Conservation (phyloP, 805 yeast genomes). For the Candida manassasensis region DNA sequence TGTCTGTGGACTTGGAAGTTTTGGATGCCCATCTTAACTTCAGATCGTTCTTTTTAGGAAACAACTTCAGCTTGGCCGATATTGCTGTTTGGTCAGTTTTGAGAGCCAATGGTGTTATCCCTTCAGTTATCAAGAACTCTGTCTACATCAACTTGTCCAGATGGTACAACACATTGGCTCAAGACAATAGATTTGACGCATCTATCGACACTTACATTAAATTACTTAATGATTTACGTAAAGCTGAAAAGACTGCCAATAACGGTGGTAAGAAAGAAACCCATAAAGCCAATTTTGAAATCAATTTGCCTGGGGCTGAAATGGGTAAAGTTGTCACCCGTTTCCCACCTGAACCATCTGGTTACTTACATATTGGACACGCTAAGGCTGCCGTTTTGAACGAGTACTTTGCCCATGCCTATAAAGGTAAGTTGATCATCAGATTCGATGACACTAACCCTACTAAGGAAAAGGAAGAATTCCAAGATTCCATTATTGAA, state of each 20-base stretch:
- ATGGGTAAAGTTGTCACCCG: conserved; percentile 96
- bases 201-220: conserved; percentile 63
- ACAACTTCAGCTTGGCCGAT: conserved; percentile 70
- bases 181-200: conserved; percentile 62
- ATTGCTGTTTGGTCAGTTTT: conserved; percentile 89
- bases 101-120: conserved; percentile 90
- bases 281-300: conserved; percentile 93
- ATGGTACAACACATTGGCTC: conserved; percentile 81
- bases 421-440: conserved; percentile 93
- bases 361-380: conserved; percentile 98
- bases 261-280: conserved; percentile 70
- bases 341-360: conserved; percentile 99
- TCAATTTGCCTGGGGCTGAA: conserved; percentile 85
- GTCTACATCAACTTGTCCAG: conserved; percentile 83
- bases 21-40: conserved; percentile 80
- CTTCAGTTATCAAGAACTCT: conserved; percentile 80
- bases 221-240: conserved; percentile 69
- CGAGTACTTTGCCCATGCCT: conserved; percentile 92
- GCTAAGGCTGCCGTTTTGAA: conserved; percentile 97
- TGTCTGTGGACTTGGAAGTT: conserved; percentile 70
- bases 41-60: conserved; percentile 73
- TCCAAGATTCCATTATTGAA: conserved; percentile 88
- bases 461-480: conserved; percentile 91
- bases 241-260: conserved; percentile 48
- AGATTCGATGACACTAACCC: conserved; percentile 99